Evolutionary conservation across 305 asterid species (phyloP), one percentile per base, ranked within the genome.

Genomic region (Stenogyne calaminthoides): DNA sequence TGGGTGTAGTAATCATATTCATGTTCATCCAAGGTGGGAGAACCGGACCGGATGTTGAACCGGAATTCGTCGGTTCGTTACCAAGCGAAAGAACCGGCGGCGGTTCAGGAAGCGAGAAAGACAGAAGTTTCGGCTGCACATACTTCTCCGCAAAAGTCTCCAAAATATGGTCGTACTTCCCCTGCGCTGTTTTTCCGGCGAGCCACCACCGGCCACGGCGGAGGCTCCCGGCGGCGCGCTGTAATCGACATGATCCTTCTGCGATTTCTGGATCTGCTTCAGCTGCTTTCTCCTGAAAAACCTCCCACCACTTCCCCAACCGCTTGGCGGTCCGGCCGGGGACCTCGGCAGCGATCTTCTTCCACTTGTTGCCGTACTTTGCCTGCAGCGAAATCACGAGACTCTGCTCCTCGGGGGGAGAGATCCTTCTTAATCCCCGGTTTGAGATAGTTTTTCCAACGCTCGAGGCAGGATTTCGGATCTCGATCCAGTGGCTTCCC

Each of bases 301-400:
- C 97, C 82, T 92, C 97, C 98, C 96, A 88, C 98, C 97, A 88
- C 85, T 92, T 92, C 4, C 97, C 96, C 5, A 92, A 73, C 3
- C 97, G 86, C 78, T 92, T 92, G 57, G 98, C 95, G 52, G 96
- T 92, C 20, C 88, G 88, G 64, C 96, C 96, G 74, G 95, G 96
- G 37, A 92, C 93, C 70, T 87, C 97, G 15, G 90, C 88, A 54
- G 89, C 93, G 56, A 87, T 88, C 78, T 89, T 91, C 82, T 91
- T 91, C 96, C 93, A 89, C 87, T 91, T 91, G 81, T 89, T 89
- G 18, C 91, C 90, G 84, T 91, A 86, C 81, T 89, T 88, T 0
- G 91, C 91, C 82, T 87, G 95, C 1, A 89, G 80, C 0, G 89
- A 84, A 29, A 91, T 88, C 18, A 89, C 93, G 9, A 89, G 88